Base-by-base conservation (phyloP, 768 basidiomycete species). In the Tulasnella sp. region DNA sequence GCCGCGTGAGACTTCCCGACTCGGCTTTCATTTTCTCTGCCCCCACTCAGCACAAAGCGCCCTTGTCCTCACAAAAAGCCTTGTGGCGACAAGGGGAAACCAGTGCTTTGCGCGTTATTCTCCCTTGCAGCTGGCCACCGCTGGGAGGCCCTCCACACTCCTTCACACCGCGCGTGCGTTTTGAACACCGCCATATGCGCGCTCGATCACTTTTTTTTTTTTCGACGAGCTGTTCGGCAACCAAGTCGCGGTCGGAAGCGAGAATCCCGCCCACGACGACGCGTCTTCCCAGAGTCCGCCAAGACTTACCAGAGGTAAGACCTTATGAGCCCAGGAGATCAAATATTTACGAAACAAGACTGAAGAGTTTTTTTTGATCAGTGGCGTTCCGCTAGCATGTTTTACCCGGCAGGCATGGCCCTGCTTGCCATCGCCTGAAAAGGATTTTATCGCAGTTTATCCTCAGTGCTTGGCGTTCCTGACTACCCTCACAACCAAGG, bases 1-100 rank as follows among this genome's bases (percentile, higher is more conserved):
- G 64, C 64, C 64, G 64, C 64, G 64, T 34, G 64, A 69, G 64
- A 69, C 64, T 34, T 31, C 31, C 31, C 64, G 31, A 31, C 50
- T 54, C 50, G 50, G 50, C 50, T 54, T 54, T 69, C 64, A 31
- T 69, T 37, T 16, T 34, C 64, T 18, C 64, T n/a, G n/a, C 11
- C 64, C 34, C 9, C 34, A 24, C 64, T 69, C 64, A 31, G 64
- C 64, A 34, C 8, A 37, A 37, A 37, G 16, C 37, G 9, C 2
- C 58, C 22, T 22, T 28, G 58, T 24, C 58, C 28, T 5, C 31
- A 12, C n/a, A 24, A 58, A 20, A 58, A 2, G n/a, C 28, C 64
- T 37, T 69, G 31, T 69, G 54, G 54, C 54, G 7, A 11, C 11
- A 18, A 50, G n/a, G n/a, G n/a, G 6, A 24, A n/a, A 5, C 54